phyloP scores from a whole-genome alignment of 1,284 basidiomycete species.

The Ustanciosporium gigantosporum region DNA sequence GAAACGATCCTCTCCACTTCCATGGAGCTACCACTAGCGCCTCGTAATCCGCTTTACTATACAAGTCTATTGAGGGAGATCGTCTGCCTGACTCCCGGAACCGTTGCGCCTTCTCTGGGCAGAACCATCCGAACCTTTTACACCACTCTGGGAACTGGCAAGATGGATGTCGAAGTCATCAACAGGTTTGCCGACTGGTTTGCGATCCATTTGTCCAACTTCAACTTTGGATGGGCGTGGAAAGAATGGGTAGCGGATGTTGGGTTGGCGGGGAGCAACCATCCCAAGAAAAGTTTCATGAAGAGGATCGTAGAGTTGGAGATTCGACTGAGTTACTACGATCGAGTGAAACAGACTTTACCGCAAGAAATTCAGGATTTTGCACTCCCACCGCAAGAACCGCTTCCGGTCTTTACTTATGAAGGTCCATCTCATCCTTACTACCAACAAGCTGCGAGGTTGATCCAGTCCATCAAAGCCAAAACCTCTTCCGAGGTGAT shows the following conservation, averaged over 20 bases:
- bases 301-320: conserved; percentile 87
- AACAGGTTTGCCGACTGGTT: conserved; percentile 92
- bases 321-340: conserved; percentile 87
- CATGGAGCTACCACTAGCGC: conserved; percentile 76
- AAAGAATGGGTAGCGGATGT: conserved; percentile 97
- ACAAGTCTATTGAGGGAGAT: conserved; percentile 86
- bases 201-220: conserved; percentile 93
- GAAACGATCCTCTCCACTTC: conserved; percentile 75
- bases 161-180: conserved; percentile 78
- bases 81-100: conserved; percentile 85
- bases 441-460: conserved; percentile 76
- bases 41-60: conserved; percentile 79
- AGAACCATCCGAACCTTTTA: conserved; percentile 90
- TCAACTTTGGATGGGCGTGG: conserved; percentile 99
- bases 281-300: conserved; percentile 86
- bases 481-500: conserved; percentile 74
- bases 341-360: conserved; percentile 85
- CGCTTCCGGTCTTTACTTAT: conserved; percentile 81
- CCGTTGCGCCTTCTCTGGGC: conserved; percentile 92
- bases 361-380: conserved; percentile 73
- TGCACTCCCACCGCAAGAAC: conserved; percentile 74
- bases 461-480: conserved; percentile 79
- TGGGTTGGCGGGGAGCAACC: conserved; percentile 67
- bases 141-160: conserved; percentile 41
- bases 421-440: conserved; percentile 74